Conservation (phyloP, 106 monocot genomes). For the Dendrobium catenatum region DNA sequence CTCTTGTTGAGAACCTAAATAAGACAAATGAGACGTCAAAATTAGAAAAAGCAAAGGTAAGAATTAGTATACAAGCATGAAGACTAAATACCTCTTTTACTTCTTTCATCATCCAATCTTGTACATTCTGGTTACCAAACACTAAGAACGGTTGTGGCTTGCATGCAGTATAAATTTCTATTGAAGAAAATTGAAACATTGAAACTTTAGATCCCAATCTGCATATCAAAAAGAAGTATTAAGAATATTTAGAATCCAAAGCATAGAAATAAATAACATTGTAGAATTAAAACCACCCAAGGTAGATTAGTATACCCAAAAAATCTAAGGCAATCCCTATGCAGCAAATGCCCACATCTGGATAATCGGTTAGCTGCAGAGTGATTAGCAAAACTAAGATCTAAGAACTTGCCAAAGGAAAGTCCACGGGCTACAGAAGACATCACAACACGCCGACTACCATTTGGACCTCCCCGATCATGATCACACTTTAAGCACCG, state of each 20-base stretch:
- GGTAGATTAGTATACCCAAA: slow-evolving; percentile 59
- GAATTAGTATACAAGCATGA: neutral
- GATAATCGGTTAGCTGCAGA: slow-evolving; percentile 59
- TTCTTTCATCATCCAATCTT: slow-evolving; percentile 67
- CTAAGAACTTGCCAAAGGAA: slow-evolving; percentile 95
- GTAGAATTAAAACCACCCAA: neutral
- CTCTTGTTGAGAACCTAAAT: slow-evolving; percentile 46
- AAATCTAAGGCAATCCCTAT: slow-evolving; percentile 82
- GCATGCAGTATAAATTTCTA: slow-evolving; percentile 70
- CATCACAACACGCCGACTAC: slow-evolving; percentile 61
- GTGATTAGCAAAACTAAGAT: slow-evolving; percentile 80
- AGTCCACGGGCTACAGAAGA: slow-evolving; percentile 66
- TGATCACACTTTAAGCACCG: slow-evolving; percentile 74
- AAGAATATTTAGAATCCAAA: neutral
- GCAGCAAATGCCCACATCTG: slow-evolving; percentile 79
- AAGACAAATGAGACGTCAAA: slow-evolving; percentile 15
- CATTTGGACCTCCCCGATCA: slow-evolving; percentile 31
- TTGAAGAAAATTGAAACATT: slow-evolving; percentile 77
- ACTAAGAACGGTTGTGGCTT: slow-evolving; percentile 63
- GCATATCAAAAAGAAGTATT: neutral
- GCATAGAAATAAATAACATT: neutral
- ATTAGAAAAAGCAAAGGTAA: slow-evolving; percentile 1
- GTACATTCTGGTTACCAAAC: slow-evolving; percentile 43
- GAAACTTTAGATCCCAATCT: slow-evolving; percentile 81
- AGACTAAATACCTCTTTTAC: slow-evolving; percentile 43